Evolutionary conservation across 441 rosid species (phyloP).

Genomic region (Adansonia grandidieri): DNA sequence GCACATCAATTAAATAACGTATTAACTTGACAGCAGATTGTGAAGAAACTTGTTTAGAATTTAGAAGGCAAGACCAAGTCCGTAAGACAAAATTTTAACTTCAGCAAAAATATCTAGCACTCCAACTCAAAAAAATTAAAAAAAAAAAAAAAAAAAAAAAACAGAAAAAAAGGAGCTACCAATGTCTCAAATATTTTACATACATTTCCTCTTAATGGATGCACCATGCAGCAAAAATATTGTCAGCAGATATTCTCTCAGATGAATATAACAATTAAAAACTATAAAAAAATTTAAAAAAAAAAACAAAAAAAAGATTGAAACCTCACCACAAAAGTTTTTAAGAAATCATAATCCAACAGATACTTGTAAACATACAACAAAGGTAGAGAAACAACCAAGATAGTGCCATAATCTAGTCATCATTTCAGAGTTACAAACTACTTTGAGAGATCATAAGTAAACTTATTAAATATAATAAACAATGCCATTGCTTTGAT

Average conservation of each 20-base stretch:
- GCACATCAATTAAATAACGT: neutral
- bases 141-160: no score
- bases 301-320: neutral
- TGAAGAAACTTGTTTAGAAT: neutral
- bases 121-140: neutral
- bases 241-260: neutral
- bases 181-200: conserved; percentile 9
- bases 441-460: neutral
- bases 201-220: neutral
- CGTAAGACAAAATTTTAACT: neutral
- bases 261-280: neutral
- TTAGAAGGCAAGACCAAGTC: neutral
- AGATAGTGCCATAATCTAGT: conserved; percentile 10
- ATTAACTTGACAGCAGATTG: neutral
- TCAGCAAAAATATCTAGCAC: neutral
- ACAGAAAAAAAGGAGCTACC: neutral
- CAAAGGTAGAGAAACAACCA: no score
- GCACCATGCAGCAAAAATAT: neutral
- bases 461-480: conserved; percentile 8
- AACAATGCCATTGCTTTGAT: conserved; percentile 23
- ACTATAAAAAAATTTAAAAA: neutral
- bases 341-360: neutral
- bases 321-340: conserved; percentile 8
- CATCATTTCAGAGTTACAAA: neutral
- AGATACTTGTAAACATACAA: neutral